These are phyloP conservation scores for Camelina sativa DNA, from an alignment of 345 rosid genomes.

Conservation along the genomic window DNA sequence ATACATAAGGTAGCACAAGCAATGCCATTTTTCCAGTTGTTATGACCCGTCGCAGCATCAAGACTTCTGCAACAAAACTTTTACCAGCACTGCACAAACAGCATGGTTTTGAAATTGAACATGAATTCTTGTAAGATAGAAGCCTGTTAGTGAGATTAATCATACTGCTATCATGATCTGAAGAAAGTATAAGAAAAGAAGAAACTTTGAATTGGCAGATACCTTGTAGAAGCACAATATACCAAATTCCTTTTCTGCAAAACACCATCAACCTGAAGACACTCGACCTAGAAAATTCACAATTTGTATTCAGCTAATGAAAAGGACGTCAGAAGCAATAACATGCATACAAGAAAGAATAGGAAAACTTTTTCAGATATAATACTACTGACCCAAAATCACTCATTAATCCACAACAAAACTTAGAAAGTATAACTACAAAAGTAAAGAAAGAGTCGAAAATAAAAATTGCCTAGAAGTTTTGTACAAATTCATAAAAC, in stretches of 20 bases:
- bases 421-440: conserved; percentile 6
- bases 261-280: conserved; percentile 97
- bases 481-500: conserved; percentile 17
- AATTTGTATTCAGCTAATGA: conserved; percentile 23
- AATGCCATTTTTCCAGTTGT: conserved; percentile 84
- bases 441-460: conserved; percentile 18
- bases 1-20: conserved; percentile 97
- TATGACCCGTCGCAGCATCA: conserved; percentile 88
- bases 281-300: conserved; percentile 70
- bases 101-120: conserved; percentile 26
- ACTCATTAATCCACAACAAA: conserved; percentile 4
- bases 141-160: conserved; percentile 22
- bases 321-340: conserved; percentile 32
- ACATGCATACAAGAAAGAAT: conserved; percentile 27
- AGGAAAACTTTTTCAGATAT: neutral
- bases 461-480: neutral
- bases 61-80: conserved; percentile 97
- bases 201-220: conserved; percentile 35
- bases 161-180: conserved; percentile 15
- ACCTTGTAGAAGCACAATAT: conserved; percentile 99
- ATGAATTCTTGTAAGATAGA: conserved; percentile 20
- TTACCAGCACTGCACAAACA: conserved; percentile 79
- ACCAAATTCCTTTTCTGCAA: conserved; percentile 87
- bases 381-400: neutral
- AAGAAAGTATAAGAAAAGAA: conserved; percentile 17